Evolutionary conservation across 106 monocot genomes (phyloP).

Genomic region (Platanthera guangdongensis): DNA sequence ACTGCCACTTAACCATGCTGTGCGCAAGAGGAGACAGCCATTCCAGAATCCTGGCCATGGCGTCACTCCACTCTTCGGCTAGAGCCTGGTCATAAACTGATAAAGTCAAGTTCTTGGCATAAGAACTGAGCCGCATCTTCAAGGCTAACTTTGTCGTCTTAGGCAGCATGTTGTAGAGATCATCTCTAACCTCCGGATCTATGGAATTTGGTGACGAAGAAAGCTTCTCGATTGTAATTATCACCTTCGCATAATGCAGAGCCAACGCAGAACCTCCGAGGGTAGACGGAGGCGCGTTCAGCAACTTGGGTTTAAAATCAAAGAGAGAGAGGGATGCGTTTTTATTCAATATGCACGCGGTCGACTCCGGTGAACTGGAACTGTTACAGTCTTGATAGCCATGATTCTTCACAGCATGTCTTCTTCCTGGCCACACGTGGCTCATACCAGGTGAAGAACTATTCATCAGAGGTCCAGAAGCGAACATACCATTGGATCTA

Average conservation of each 20-base stretch:
- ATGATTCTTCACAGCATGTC: too few species aligned
- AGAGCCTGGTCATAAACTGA: slow-evolving; percentile 28
- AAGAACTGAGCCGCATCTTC: slow-evolving; percentile 52
- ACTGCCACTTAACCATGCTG: slow-evolving; percentile 75
- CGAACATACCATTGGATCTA: too few species aligned
- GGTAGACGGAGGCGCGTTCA: not conserved
- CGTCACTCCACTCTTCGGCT: slow-evolving; percentile 56
- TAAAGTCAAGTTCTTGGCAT: slow-evolving; percentile 37
- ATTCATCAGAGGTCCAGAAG: too few species aligned
- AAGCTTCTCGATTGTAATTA: slow-evolving; percentile 89
- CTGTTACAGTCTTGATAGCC: too few species aligned
- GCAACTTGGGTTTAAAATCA: too few species aligned
- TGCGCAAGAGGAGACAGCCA: slow-evolving; percentile 79
- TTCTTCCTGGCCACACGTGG: too few species aligned
- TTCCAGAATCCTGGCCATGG: slow-evolving; percentile 38
- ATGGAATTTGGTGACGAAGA: slow-evolving; percentile 64
- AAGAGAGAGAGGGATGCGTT: too few species aligned
- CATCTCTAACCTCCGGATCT: slow-evolving; percentile 84
- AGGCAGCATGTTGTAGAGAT: slow-evolving; percentile 87
- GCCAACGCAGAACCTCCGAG: not conserved
- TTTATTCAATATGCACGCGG: too few species aligned
- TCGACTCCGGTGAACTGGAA: too few species aligned
- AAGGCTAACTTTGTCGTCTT: slow-evolving; percentile 38
- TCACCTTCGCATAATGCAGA: slow-evolving; percentile 13
- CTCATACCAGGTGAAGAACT: too few species aligned